These are phyloP conservation scores for Solanum pimpinellifolium DNA, from an alignment of 257 asterid species.

Conservation along the genomic window DNA sequence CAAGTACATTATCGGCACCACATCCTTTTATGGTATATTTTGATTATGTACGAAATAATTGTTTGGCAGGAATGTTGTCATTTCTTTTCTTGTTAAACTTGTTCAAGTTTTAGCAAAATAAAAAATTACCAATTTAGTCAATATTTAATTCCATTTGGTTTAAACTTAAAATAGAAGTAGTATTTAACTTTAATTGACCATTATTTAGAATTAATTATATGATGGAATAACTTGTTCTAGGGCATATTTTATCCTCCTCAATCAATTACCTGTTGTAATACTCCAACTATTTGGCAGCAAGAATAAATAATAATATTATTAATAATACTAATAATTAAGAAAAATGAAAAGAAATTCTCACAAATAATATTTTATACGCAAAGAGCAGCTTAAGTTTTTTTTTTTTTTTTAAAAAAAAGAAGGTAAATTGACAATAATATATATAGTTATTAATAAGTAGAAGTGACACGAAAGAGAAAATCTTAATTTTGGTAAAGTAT, in stretches of 20 bases:
- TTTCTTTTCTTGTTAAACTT: not conserved
- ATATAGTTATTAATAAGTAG: not conserved
- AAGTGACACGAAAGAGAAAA: not conserved
- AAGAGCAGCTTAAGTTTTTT: not conserved
- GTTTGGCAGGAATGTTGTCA: not conserved
- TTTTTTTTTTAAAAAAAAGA: no score
- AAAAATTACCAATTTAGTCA: not conserved
- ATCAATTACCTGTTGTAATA: not conserved
- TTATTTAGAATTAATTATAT: not conserved
- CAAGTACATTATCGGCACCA: accelerated
- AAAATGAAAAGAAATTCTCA: no score
- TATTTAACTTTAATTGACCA: not conserved
- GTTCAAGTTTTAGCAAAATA: not conserved
- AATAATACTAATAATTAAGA: no score
- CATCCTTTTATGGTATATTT: not conserved
- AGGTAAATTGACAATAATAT: not conserved
- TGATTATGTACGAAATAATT: not conserved
- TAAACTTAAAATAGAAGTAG: not conserved
- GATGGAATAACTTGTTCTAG: not conserved
- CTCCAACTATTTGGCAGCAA: not conserved
- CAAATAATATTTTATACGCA: not conserved
- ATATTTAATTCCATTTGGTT: not conserved
- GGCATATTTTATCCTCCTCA: not conserved
- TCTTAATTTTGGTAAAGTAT: not conserved
- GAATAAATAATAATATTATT: no score